phyloP scores from a whole-genome alignment of 352 stramenopile genomes.

The Aphanomyces astaci region DNA sequence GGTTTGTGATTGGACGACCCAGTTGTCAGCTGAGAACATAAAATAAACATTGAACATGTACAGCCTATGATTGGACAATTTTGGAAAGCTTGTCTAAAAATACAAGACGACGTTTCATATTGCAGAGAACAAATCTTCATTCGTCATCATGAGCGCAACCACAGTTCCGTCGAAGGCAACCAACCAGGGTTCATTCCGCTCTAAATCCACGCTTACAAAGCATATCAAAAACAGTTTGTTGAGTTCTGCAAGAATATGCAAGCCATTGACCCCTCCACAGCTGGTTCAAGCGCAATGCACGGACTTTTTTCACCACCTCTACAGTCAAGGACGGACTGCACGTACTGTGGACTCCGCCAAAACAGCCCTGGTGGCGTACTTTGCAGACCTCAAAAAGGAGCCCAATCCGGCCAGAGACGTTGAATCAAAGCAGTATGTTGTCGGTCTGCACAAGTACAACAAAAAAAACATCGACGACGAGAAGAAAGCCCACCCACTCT shows the following conservation, averaged over 20 bases:
- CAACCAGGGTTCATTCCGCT: neutral
- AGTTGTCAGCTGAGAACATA: neutral
- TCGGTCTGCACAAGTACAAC: no score
- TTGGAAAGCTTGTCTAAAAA: no score
- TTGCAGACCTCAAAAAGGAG: neutral
- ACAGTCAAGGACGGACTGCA: no score
- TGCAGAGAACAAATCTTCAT: neutral
- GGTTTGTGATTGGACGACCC: neutral
- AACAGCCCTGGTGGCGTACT: neutral
- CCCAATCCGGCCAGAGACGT: neutral
- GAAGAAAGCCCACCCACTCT: no score
- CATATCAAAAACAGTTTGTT: neutral
- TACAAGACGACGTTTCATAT: neutral
- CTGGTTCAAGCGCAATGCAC: no score
- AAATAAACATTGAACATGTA: constrained; percentile 4
- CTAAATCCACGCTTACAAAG: neutral
- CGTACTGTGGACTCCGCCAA: neutral
- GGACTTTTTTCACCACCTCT: no score
- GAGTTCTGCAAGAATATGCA: no score
- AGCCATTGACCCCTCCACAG: no score
- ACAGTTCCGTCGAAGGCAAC: neutral
- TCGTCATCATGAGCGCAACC: neutral
- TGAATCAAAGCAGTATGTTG: neutral
- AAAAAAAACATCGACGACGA: no score
- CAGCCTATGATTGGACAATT: neutral